Percentiles rank a stretch among this genome's conserved stretches.
These are phyloP conservation scores for Xenoacremonium recifei DNA, from an alignment of 2,329 filamentous ascomycete species.

Conservation along the genomic window DNA sequence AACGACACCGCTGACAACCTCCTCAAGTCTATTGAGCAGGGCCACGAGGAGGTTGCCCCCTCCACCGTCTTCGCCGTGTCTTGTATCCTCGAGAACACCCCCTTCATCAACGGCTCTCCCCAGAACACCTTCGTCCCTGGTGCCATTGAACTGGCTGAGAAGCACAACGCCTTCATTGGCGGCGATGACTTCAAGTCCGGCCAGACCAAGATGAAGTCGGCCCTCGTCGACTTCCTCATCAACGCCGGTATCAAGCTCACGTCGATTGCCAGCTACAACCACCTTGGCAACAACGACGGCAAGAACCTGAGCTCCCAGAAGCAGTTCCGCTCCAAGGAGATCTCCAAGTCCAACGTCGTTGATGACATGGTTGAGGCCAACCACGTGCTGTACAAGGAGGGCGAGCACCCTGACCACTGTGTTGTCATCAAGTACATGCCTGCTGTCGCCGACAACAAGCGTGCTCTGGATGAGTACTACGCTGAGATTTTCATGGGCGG, in stretches of 20 bases:
- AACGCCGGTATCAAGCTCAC: conserved; percentile 98
- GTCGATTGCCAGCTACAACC: conserved; percentile 98
- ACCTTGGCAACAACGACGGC: conserved; percentile 98
- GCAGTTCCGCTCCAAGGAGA: conserved; percentile 99
- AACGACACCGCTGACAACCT: conserved; percentile 98
- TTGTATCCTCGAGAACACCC: conserved; percentile 82
- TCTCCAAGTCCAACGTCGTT: conserved; percentile 98
- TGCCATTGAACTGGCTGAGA: conserved; percentile 83
- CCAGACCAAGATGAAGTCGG: conserved; percentile 99
- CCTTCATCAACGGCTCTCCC: conserved; percentile 98
- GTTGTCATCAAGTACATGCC: conserved; percentile 99
- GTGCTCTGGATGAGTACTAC: conserved; percentile 97
- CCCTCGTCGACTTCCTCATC: conserved; percentile 97
- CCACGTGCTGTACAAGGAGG: conserved; percentile 81
- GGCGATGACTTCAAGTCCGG: conserved; percentile 99
- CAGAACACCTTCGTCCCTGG: conserved; percentile 99
- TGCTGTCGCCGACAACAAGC: conserved; percentile 97
- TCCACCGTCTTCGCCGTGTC: conserved; percentile 96
- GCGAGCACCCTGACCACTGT: conserved; percentile 95
- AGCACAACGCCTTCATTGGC: conserved; percentile 86
- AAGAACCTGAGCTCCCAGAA: conserved; percentile 97
- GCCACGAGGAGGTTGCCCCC: conserved; percentile 88
- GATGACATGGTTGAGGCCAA: conserved; percentile 99
- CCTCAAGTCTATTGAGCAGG: conserved; percentile 78
- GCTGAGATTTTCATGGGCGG: conserved; percentile 99